Evolutionary conservation across 345 rosid species (phyloP).

Genomic region (Aquilaria malaccensis): DNA sequence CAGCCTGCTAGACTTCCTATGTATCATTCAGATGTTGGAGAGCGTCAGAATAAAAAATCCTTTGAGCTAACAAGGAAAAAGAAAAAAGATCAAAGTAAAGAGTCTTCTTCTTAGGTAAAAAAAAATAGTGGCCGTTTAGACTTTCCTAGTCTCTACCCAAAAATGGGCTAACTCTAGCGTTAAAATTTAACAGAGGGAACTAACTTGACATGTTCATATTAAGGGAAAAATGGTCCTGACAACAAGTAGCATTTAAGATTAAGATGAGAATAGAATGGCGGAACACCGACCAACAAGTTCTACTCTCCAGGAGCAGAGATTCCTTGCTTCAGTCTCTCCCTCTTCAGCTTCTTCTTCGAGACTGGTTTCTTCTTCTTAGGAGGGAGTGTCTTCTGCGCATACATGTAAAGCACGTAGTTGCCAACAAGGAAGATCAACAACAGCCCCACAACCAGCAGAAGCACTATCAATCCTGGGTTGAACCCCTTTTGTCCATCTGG

Average conservation of each 20-base stretch:
- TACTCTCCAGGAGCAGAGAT: conserved; percentile 68
- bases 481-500: conserved; percentile 33
- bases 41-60: too few species aligned
- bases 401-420: conserved; percentile 22
- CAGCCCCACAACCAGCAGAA: conserved; percentile 33
- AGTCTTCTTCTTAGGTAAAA: too few species aligned
- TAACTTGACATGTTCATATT: conserved; percentile 9
- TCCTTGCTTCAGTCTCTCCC: conserved; percentile 59
- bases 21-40: too few species aligned
- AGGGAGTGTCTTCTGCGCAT: conserved; percentile 37
- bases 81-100: too few species aligned
- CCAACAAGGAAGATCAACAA: conserved; percentile 35
- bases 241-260: conserved; percentile 4
- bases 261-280: not conserved
- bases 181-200: conserved; percentile 8
- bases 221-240: conserved; percentile 6
- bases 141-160: conserved; percentile 13
- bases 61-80: too few species aligned
- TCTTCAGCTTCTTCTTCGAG: conserved; percentile 70
- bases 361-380: conserved; percentile 45
- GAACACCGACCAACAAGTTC: not conserved
- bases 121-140: too few species aligned
- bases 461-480: conserved; percentile 58
- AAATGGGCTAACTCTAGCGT: not conserved
- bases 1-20: too few species aligned